Evolutionary conservation across 768 basidiomycete species (phyloP), one percentile per base, ranked within the genome.

Genomic region (Calocybe gangraenosa): DNA sequence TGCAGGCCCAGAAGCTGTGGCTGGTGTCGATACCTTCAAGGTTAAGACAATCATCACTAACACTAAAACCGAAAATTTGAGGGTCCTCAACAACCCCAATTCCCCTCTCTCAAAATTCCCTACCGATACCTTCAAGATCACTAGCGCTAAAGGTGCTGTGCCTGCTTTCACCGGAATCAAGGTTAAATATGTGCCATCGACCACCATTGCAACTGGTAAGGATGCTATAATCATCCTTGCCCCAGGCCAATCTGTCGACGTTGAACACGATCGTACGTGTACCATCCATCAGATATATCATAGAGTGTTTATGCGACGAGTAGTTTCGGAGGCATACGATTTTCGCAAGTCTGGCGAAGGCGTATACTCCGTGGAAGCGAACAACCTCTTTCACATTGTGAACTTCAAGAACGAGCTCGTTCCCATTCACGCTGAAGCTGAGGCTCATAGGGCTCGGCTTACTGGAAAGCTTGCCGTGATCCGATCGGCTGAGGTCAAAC

Each of bases 321-420:
- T 42, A 76, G 75, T 77, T 23, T 65, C 67, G 32, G 49, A 65
- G 31, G 68, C 73, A 1, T 79, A 77, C 61, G 71, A 75, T 60
- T 76, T 77, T 56, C 68, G 67, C n/a, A 37, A 44, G 21, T 52
- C 67, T 2, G 68, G 71, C 40, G 65, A 57, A 39, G 72, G 68
- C 15, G 47, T 57, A 14, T 78, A 75, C 59, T 58, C 61, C 32
- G 59, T 75, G 45, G 65, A 65, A 39, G 64, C 71, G 11, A 59
- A 60, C 34, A 69, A 70, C 50, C 59, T 61, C 30, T 76, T 78
- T 63, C 64, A 67, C 58, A 48, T 64, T 43, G 65, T 76, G 51
- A 65, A 70, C 46, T 54, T 59, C 34, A 54, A 55, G 33, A 60
- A 60, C 21, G 54, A 61, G 14, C 57, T 64, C 25, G 51, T 54